Base-by-base conservation (phyloP, 2,329 filamentous ascomycete genomes). In the Ophidiomyces ophidiicola region DNA sequence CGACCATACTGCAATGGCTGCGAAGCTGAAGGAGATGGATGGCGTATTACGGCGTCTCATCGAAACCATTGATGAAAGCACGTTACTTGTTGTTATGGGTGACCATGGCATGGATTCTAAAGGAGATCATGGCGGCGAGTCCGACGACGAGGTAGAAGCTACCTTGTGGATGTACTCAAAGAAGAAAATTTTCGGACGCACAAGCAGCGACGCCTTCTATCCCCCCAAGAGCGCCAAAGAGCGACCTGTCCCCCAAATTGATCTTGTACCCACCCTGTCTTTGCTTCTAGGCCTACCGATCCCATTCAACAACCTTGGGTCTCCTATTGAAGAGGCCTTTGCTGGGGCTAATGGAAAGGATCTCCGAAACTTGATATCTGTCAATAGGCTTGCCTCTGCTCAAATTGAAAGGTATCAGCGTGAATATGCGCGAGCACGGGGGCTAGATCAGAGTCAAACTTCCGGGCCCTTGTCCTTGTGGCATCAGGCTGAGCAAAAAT, bases 141-240 rank as follows among this genome's bases (percentile, higher is more conserved):
- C 88, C 21, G 84, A 94, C 50, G 86, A 96, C 47, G 90, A 98
- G 58, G 76, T 98, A 5, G 78, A 98, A 59, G 86, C 90, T 41
- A 86, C 90, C 2, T 61, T 98, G 32, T 98, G 90, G 88, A 93
- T 98, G 86, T 98, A 96, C 59, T 93, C 90, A 1, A 93, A 87
- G 59, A 79, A 76, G 50, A 77, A 78, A 0, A 60, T 83, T 6
- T 98, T 98, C 59, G 90, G 90, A 11, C 78, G 86, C 26, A 82
- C 76, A 1, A 69, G 74, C 34, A 64, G 74, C 2, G 71, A 75
- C 4, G 72, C 70, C 47, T 56, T 62, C 10, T 63, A 67, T n/a
- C 72, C 74, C 4, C 74, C 75, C 1, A 57, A 48, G 33, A 83
- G 73, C 15, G 86, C 87, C 28, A 92, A 90, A 57, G 73, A 78